Base-by-base conservation (phyloP, 2,329 filamentous ascomycete genomes). In the Didymella arachidicola region DNA sequence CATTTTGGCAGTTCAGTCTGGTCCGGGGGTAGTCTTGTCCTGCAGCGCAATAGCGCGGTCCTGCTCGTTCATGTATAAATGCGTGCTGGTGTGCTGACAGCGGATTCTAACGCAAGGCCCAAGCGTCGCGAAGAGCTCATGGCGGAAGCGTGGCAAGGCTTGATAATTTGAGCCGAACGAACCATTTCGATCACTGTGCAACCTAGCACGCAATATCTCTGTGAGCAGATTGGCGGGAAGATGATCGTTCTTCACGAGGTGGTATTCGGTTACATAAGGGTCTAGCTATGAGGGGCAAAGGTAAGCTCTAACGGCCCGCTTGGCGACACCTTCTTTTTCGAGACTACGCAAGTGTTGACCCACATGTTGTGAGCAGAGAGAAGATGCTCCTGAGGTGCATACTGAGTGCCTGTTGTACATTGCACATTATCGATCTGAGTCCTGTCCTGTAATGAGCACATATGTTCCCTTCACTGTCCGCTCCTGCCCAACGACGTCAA, bases 121-220 rank as follows among this genome's bases (percentile, higher is more conserved):
- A 69, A 68, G 66, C 64, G 39, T 25, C 27, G 16, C 25, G 41
- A 45, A 49, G 39, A 60, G 61, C 59, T 61, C 63, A 70, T 66
- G 66, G 66, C 66, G 44, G 66, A 64, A 46, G 61, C 59, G 61
- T 64, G 44, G 42, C 48, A 32, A 45, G 43, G 46, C 57, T 65
- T 60, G 50, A 57, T 50, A 29, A 18, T 30, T 53, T 43, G 42
- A 50, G 48, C 43, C 50, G 25, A 30, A 44, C 26, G 55, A 16
- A 26, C 36, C 27, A 53, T 48, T 46, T 41, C 53, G 45, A 29
- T 30, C 45, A 55, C 14, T 43, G 30, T 61, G 62, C 42, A 62
- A 67, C 59, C 26, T 48, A 69, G 66, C 66, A 69, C 66, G 65
- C 54, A 61, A 69, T 69, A 49, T 69, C 30, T 7, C 39, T 46